Conservation (phyloP, 2,329 filamentous ascomycete genomes). For the Aspergillus sp. region DNA sequence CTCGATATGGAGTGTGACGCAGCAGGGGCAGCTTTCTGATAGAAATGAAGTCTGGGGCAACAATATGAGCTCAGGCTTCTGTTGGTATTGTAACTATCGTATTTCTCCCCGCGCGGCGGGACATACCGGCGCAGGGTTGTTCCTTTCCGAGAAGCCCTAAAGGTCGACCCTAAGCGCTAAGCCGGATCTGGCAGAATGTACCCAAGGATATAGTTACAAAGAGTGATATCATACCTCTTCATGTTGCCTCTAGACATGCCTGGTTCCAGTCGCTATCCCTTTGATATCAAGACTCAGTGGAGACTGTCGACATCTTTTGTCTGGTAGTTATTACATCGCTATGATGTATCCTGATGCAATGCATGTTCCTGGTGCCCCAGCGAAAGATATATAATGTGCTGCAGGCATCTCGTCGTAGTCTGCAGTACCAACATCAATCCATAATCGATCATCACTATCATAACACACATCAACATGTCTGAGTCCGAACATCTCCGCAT, state of each 20-base stretch:
- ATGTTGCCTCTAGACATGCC: neutral
- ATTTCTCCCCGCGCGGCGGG: conserved; percentile 21
- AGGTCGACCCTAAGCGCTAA: conserved; percentile 24
- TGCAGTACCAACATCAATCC: too few species aligned
- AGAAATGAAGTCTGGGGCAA: neutral
- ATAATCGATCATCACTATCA: too few species aligned
- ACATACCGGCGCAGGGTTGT: conserved; percentile 13
- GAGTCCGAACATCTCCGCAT: conserved; percentile 22
- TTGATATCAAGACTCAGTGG: neutral
- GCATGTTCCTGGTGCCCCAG: neutral
- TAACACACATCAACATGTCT: neutral
- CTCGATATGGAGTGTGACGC: neutral
- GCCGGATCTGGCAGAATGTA: conserved; percentile 12
- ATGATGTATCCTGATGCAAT: conserved; percentile 38
- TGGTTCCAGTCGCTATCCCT: neutral
- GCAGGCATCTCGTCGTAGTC: neutral
- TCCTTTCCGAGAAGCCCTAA: conserved; percentile 26
- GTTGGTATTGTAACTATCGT: conserved; percentile 7
- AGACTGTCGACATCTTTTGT: neutral
- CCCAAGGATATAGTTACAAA: neutral
- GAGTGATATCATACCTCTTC: neutral
- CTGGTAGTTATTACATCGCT: conserved; percentile 9
- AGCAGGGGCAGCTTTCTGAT: conserved; percentile 1
- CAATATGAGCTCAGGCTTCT: conserved; percentile 4
- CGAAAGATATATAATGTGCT: neutral